Evolutionary conservation across 805 yeast genomes (phyloP).

Genomic region (Myxozyma monticola): DNA sequence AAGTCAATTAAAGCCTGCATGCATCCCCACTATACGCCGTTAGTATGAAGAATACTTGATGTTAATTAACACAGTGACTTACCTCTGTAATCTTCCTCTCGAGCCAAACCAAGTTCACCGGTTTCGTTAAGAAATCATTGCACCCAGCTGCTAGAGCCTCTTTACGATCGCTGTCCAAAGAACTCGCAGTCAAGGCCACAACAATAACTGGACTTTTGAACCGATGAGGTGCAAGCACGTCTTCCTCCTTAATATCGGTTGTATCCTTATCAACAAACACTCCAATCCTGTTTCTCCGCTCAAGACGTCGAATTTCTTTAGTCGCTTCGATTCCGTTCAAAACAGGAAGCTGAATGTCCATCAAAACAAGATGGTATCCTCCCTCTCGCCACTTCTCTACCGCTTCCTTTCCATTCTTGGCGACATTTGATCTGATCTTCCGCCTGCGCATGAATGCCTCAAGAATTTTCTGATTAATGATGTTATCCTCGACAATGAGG

Average conservation of each 20-base stretch:
- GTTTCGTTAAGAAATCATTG: conserved; percentile 93
- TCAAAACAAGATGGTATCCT: conserved; percentile 88
- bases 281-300: conserved; percentile 77
- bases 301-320: conserved; percentile 82
- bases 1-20: conserved; percentile 20
- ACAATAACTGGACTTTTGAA: conserved; percentile 95
- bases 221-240: conserved; percentile 57
- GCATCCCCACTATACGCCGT: conserved; percentile 15
- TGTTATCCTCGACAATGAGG: conserved; percentile 92
- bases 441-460: conserved; percentile 85
- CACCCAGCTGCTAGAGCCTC: conserved; percentile 97
- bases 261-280: conserved; percentile 46
- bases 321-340: conserved; percentile 96
- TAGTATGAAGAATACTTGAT: neutral
- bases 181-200: conserved; percentile 93
- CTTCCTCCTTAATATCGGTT: conserved; percentile 45
- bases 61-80: neutral
- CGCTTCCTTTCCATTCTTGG: conserved; percentile 93
- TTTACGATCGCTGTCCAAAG: conserved; percentile 78
- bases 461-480: conserved; percentile 87
- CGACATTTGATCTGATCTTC: conserved; percentile 78
- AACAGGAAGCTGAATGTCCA: conserved; percentile 97
- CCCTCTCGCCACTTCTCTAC: conserved; percentile 92
- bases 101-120: conserved; percentile 91
- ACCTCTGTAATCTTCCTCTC: conserved; percentile 74